A percentile compares a stretch with the other conserved stretches of the same genome.
These are phyloP conservation scores for Sherardia arvensis DNA, from an alignment of 257 asterid species.

Conservation along the genomic window DNA sequence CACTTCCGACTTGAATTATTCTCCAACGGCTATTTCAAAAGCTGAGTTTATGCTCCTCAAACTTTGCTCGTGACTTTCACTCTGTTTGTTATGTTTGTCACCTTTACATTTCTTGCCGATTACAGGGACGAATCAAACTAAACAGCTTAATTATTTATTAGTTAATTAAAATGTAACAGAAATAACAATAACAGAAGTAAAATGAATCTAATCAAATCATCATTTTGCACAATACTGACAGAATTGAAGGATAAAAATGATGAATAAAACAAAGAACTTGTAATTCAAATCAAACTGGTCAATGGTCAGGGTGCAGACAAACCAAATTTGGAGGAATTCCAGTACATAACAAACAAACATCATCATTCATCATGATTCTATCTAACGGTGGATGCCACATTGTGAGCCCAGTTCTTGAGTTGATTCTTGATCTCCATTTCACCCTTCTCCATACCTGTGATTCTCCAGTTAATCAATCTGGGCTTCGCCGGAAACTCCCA, in stretches of 20 bases:
- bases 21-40: neutral
- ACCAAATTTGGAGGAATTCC: too few relatives aligned
- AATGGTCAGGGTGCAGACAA: neutral
- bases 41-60: neutral
- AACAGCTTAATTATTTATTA: too few relatives aligned
- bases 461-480: conserved; percentile 34
- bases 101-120: neutral
- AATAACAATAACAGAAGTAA: neutral
- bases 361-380: conserved; percentile 11
- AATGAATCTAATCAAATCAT: too few relatives aligned
- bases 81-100: neutral
- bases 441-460: conserved; percentile 31
- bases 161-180: too few relatives aligned
- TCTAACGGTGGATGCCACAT: conserved; percentile 58
- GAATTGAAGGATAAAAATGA: too few relatives aligned
- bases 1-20: neutral
- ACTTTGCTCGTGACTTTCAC: neutral
- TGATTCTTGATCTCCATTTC: conserved; percentile 60
- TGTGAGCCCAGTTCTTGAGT: conserved; percentile 64
- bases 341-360: too few relatives aligned
- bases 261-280: too few relatives aligned
- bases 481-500: conserved; percentile 30
- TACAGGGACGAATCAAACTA: neutral
- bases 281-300: neutral
- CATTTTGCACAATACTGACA: too few relatives aligned